Base-by-base conservation (phyloP, 768 basidiomycete species). In the Coprinellus micaceus region DNA sequence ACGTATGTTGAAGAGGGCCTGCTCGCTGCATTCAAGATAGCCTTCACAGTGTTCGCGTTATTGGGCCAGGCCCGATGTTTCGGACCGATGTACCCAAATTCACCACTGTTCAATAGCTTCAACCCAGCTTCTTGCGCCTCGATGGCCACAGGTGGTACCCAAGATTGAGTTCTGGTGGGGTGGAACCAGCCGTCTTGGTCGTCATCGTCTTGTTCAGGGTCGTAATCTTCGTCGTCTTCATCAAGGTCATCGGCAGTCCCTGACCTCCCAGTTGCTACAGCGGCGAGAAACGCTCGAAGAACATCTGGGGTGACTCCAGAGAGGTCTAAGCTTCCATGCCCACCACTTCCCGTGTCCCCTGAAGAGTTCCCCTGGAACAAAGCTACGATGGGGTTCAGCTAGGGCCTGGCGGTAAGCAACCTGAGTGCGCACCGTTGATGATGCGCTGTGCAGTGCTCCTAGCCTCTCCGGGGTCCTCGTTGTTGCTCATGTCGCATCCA, bases 21-120 rank as follows among this genome's bases (percentile, higher is more conserved):
- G 21, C 17, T 37, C 22, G 71, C 67, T 46, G 81, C 73, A 43
- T 79, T 74, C 37, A 80, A 64, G 11, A 89, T 65, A 19, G 69
- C 62, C 55, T 74, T 77, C 22, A 83, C 70, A n/a, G 86, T 49
- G 58, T 83, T 89, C 36, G 64, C 64, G 30, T 73, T 63, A 39
- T 75, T 71, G 26, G 68, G 71, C 44, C 74, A 72, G 29, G 72
- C 69, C 59, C 70, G 74, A 13, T 77, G 65, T 65, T 85, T 85
- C 53, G 75, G 69, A 33, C 75, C 73, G 30, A 90, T 74, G 56
- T 81, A 71, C 17, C 92, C 92, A 68, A 94, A 96, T 52, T 94
- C 89, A 45, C 93, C 93, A 61, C 84, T 78, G 60, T 80, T 79
- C 10, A 91, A 76, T 12, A 96, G 75, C 40, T 81, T 75, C 15